Conservation (phyloP, 2,329 filamentous ascomycete species). For the Juglanconis juglandina region DNA sequence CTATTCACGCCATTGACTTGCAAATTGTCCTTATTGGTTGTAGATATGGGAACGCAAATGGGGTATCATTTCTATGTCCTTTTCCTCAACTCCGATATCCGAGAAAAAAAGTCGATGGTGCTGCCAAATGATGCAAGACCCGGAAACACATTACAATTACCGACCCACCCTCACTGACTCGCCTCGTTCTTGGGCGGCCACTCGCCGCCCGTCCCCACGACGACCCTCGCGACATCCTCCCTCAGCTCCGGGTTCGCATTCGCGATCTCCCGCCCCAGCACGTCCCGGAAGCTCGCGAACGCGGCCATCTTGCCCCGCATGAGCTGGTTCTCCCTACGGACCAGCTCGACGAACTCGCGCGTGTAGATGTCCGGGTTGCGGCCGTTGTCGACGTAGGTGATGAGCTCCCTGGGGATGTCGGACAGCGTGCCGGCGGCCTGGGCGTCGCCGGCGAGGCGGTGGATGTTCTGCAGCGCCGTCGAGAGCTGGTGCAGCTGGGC, state of each 20-base stretch:
- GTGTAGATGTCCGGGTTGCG: conserved; percentile 74
- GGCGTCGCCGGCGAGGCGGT: conserved; percentile 39
- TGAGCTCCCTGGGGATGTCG: conserved; percentile 57
- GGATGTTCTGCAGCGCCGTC: conserved; percentile 36
- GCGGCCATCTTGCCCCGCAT: conserved; percentile 62
- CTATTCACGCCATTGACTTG: no score
- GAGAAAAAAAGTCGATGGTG: background rate
- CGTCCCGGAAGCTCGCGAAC: conserved; percentile 59
- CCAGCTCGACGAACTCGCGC: conserved; percentile 68
- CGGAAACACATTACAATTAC: background rate
- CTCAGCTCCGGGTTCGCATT: conserved; percentile 57
- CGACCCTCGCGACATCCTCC: conserved; percentile 49
- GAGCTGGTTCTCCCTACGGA: conserved; percentile 63
- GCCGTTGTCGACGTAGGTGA: conserved; percentile 67
- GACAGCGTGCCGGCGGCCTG: conserved; percentile 36
- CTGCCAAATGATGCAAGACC: background rate
- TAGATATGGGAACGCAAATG: background rate
- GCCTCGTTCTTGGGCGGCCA: conserved; percentile 8
- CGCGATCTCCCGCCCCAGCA: conserved; percentile 57
- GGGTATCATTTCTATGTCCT: conserved; percentile 11
- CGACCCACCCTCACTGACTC: background rate
- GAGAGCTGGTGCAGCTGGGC: conserved; percentile 46
- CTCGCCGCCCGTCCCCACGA: conserved; percentile 43
- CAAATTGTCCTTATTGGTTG: background rate
- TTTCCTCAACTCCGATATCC: background rate